Evolutionary conservation across 176 grass and related monocot species (phyloP), one percentile per base, ranked within the genome.

Genomic region (Areca catechu): DNA sequence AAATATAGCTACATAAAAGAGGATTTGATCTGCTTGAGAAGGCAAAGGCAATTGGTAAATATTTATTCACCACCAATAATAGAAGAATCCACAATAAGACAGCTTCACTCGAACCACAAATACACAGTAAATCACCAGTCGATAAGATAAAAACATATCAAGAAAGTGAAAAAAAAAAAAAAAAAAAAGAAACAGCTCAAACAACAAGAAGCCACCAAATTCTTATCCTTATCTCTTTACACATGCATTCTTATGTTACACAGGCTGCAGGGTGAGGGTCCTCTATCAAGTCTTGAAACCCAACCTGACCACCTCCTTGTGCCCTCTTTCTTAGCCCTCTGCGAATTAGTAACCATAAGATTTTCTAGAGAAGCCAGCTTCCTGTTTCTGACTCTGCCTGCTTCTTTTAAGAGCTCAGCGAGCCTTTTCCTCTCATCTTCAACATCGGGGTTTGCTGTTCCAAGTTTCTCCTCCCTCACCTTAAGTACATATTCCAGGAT

Each of bases 391-490:
- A 84, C 80, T 53, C 88, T 75, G 0, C 94, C 88, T 0, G 88
- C 88, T 71, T 93, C 94, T 59, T 98, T 98, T 23, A 98, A 70
- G 24, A 98, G 94, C 66, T 85, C 94, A 0, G 73, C 58, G 1
- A 98, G 60, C 34, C 94, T 79, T 62, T 80, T 78, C 94, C 92
- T 98, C 70, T 98, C 94, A 0, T 98, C 94, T 58, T 98, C 93
- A 3, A 98, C 81, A 27, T 92, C 94, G 0, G 94, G 94, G 82
- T 92, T 98, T 19, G 84, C 84, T 1, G 94, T 98, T 48, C 94
- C 94, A 2, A 98, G 88, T 59, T 92, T 89, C 66, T 98, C 88
- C 64, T 98, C 94, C 27, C 94, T 69, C 66, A 89, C 84, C 68
- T 98, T 98, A 27, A 98, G 76, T 18, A 98, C 88, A 2, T 93